These are phyloP conservation scores for Prunus mume DNA, from an alignment of 306 rosid genomes.

Conservation along the genomic window DNA sequence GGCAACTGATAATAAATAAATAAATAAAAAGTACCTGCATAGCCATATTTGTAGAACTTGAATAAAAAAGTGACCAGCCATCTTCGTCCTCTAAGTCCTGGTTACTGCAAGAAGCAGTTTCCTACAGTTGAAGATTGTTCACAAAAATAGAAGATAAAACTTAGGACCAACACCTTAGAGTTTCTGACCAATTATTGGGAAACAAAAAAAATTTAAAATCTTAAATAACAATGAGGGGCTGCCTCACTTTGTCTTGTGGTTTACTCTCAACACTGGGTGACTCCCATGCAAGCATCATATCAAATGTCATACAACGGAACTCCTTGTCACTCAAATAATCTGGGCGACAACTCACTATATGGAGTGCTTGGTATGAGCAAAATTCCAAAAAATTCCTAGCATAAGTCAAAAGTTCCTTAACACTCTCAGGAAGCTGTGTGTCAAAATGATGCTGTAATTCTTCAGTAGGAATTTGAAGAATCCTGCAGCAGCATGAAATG, in stretches of 20 bases:
- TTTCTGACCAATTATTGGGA: not conserved
- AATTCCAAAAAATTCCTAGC: constrained; percentile 72
- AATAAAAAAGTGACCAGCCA: constrained; percentile 76
- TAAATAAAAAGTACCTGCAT: constrained; percentile 52
- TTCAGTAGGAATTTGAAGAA: constrained; percentile 54
- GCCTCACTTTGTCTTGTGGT: constrained; percentile 43
- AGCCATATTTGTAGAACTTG: constrained; percentile 78
- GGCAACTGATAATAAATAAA: not conserved
- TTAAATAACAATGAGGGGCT: constrained; percentile 19
- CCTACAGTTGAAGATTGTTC: constrained; percentile 47
- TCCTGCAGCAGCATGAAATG: constrained; percentile 42
- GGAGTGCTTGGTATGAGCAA: constrained; percentile 68
- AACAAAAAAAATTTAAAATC: not conserved
- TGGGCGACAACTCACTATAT: constrained; percentile 27
- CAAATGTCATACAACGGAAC: constrained; percentile 67
- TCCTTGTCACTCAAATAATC: constrained; percentile 60
- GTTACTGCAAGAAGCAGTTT: constrained; percentile 33
- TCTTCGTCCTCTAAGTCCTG: constrained; percentile 55
- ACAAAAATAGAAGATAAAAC: constrained; percentile 1
- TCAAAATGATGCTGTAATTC: constrained; percentile 70
- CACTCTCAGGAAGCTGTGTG: constrained; percentile 53
- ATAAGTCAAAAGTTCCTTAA: constrained; percentile 59
- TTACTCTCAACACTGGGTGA: constrained; percentile 54
- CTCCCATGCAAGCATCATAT: constrained; percentile 98
- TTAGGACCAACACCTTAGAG: not conserved